Evolutionary conservation across 2,329 filamentous ascomycete species (phyloP).

Genomic region (Sporothrix inflata): DNA sequence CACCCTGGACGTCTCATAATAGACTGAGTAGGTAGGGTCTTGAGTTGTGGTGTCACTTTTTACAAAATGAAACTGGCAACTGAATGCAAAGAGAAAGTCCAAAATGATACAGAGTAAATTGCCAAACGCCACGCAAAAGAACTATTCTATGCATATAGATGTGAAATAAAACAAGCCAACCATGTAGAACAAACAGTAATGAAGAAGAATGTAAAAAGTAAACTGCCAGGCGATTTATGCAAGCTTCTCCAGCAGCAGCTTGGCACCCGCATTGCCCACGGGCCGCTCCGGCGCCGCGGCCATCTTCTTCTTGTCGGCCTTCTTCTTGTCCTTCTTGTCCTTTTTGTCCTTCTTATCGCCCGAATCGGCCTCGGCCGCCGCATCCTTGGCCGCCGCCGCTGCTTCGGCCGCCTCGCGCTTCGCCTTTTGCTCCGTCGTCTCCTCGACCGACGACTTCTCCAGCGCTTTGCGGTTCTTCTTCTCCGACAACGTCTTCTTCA

Average conservation of each 20-base stretch:
- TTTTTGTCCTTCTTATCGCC: conserved; percentile 53
- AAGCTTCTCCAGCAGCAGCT: conserved; percentile 63
- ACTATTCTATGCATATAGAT: conserved; percentile 12
- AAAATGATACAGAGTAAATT: conserved; percentile 7
- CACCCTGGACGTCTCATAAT: not conserved
- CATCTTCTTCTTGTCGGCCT: conserved; percentile 25
- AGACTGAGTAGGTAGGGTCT: not conserved
- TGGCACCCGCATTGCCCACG: conserved; percentile 65
- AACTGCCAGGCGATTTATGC: conserved; percentile 33
- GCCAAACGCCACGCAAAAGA: conserved; percentile 22
- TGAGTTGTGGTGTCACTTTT: not conserved
- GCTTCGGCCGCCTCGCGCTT: conserved; percentile 47
- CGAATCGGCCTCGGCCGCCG: conserved; percentile 50
- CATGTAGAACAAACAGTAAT: not conserved
- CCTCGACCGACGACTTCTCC: conserved; percentile 66
- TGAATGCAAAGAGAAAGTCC: not conserved
- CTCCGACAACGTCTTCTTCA: conserved; percentile 72
- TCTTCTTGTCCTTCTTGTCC: conserved; percentile 49
- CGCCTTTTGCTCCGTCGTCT: conserved; percentile 57
- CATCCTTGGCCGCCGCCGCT: conserved; percentile 52
- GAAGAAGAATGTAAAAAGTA: not conserved
- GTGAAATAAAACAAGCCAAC: not conserved
- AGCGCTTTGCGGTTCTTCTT: conserved; percentile 73
- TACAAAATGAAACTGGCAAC: not conserved
- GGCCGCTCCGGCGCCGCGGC: conserved; percentile 42